phyloP scores from a whole-genome alignment of 306 rosid species.

The Ceratonia siliqua region DNA sequence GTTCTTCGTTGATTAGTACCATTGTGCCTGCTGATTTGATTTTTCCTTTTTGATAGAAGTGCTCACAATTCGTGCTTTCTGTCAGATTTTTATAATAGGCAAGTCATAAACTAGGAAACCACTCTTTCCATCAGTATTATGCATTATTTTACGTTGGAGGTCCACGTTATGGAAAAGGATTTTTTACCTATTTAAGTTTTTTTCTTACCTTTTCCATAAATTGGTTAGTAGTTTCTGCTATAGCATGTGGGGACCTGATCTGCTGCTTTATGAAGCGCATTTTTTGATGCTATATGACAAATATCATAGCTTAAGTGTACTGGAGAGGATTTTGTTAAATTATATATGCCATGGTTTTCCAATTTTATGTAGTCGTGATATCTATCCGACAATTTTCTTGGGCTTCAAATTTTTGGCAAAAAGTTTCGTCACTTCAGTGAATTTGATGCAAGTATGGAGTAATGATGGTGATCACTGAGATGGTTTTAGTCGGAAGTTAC shows the following conservation, averaged over 20 bases:
- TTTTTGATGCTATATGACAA: not conserved
- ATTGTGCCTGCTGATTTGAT: not conserved
- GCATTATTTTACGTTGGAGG: not conserved
- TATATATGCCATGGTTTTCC: not conserved
- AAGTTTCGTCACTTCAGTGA: not conserved
- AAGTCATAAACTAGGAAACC: not conserved
- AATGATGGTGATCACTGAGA: not conserved
- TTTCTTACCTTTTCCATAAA: not conserved
- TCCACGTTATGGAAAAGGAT: not conserved
- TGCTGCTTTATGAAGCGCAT: not conserved
- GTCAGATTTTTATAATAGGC: too few species aligned
- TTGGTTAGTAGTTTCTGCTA: not conserved
- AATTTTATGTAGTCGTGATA: not conserved
- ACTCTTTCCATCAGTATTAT: not conserved
- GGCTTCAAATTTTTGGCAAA: not conserved
- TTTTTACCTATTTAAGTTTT: constrained; percentile 3
- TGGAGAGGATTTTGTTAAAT: not conserved
- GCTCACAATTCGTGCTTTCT: not conserved
- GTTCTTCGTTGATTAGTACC: too few species aligned
- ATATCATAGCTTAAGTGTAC: not conserved
- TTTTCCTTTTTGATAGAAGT: not conserved
- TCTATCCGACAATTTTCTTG: not conserved
- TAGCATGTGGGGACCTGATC: constrained; percentile 6
- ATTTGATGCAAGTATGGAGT: constrained; percentile 5
- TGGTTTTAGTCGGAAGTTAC: not conserved